Conservation (phyloP, 164 flowering plant species). For the Litsea cubeba region DNA sequence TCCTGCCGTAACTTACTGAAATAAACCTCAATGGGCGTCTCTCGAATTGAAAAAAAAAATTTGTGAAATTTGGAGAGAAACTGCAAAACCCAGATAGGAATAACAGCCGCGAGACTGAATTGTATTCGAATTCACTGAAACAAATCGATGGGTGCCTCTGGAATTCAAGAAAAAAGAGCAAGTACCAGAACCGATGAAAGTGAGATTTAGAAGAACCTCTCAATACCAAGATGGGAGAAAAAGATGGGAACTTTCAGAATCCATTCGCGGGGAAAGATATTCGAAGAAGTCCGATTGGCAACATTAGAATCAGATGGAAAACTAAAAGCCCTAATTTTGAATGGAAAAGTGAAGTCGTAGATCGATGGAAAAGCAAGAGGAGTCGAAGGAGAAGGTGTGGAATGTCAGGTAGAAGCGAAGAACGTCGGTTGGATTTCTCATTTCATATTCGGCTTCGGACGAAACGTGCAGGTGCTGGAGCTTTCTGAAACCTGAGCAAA, state of each 20-base stretch:
- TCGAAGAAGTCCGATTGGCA: background rate
- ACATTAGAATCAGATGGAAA: no score
- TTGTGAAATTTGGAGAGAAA: background rate
- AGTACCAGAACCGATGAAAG: background rate
- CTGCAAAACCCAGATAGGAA: background rate
- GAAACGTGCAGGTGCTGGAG: no score
- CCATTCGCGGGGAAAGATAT: background rate
- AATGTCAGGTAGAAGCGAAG: background rate
- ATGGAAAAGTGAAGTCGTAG: background rate
- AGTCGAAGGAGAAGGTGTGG: background rate
- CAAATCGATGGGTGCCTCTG: background rate
- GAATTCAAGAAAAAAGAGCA: background rate
- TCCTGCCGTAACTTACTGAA: background rate
- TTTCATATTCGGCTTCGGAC: no score
- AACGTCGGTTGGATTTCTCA: background rate
- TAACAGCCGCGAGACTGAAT: background rate
- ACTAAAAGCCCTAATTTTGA: background rate
- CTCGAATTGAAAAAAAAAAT: background rate
- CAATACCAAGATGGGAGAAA: background rate
- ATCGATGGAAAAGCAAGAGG: background rate
- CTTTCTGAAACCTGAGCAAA: no score
- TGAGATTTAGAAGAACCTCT: background rate
- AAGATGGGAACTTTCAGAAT: no score
- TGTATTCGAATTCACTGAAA: background rate
- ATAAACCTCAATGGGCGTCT: background rate